Conservation (phyloP, 2,329 filamentous ascomycete species). For the Colletotrichum paranaense region DNA sequence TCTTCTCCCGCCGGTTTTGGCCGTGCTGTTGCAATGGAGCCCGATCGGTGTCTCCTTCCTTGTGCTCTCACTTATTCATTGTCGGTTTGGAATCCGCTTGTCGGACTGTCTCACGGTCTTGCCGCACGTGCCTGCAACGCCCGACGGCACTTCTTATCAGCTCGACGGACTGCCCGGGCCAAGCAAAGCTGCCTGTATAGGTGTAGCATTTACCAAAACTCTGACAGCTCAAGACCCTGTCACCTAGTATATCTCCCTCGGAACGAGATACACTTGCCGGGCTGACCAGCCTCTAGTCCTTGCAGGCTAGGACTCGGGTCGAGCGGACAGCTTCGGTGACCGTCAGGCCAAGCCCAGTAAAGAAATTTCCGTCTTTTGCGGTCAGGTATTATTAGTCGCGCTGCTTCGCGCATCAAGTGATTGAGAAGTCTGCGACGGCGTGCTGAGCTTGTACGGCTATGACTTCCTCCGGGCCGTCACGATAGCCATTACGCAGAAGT, state of each 20-base stretch:
- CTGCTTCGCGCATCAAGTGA: neutral
- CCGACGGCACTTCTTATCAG: neutral
- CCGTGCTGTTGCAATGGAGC: neutral
- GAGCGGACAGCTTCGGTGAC: neutral
- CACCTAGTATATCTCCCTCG: neutral
- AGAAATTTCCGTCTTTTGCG: neutral
- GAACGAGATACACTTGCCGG: neutral
- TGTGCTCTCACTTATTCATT: no score
- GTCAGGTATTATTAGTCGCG: neutral
- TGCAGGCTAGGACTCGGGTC: neutral
- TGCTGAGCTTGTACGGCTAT: neutral
- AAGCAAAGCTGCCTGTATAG: neutral
- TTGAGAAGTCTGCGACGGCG: neutral
- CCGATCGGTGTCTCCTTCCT: neutral
- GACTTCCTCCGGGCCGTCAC: neutral
- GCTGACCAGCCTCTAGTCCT: neutral
- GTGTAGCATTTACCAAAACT: neutral
- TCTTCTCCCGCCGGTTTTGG: conserved; percentile 20
- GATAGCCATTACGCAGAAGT: neutral
- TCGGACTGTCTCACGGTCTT: neutral
- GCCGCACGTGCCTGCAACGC: neutral
- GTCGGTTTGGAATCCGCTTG: neutral
- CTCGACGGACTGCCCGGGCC: neutral
- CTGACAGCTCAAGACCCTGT: neutral
- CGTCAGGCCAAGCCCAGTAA: conserved; percentile 1